Evolutionary conservation across 139 green algal species (phyloP), one percentile per base, ranked within the genome.

Genomic region (Trebouxia sp.): DNA sequence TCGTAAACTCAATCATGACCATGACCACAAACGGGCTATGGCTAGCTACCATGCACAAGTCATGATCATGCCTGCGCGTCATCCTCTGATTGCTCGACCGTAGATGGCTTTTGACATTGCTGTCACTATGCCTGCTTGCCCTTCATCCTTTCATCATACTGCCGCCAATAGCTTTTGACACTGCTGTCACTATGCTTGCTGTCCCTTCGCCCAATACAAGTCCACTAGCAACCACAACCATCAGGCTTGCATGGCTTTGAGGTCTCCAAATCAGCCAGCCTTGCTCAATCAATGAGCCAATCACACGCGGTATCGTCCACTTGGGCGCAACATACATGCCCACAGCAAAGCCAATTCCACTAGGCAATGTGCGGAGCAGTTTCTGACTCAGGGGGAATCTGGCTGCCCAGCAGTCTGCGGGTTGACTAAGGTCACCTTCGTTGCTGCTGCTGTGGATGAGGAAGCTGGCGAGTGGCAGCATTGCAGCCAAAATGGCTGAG

Each of bases 181-280:
- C 65, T 17, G 88, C 87, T 56, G 79, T 77, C 22, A 92, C 37
- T 30, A 91, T 87, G 28, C 81, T 84, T 1, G 83, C 87, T n/a
- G 81, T 90, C 3, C 89, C 89, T 66, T 92, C 89, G 6, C 89
- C 89, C 24, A 92, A 82, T 38, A 92, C 89, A n/a, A 92, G 70
- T 5, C 89, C 89, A 53, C 77, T 87, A 7, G 89, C 89, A 38
- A 87, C 75, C 53, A 92, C 87, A 22, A 92, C 83, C 88, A 92
- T 88, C 26, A 87, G 75, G 14, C 47, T 50, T 35, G 47, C 41
- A 75, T 92, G 84, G 17, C 76, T 81, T 6, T 4, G 9, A 10
- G 85, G 81, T 10, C 32, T 41, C 11, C 30, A 39, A 15, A 14
- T 26, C 43, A 65, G 32, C 78, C 78, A 83, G 17, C 78, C 38